Evolutionary conservation across 164 flowering plant genomes (phyloP), one percentile per base, ranked within the genome.

Genomic region (Vitis vinifera): DNA sequence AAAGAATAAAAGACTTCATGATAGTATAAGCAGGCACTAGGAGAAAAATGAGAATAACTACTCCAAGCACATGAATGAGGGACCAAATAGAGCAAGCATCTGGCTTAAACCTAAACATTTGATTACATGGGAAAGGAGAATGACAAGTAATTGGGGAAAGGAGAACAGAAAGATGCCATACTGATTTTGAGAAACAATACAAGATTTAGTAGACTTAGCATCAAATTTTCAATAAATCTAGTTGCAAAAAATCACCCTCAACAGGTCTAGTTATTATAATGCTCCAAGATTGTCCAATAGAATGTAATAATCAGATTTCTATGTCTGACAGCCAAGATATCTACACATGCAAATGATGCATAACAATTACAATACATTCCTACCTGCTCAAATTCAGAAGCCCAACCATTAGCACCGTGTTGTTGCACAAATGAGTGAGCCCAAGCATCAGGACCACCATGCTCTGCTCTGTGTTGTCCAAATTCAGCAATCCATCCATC

Each of bases 301-400:
- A 17, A 63, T 8, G 66, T 10, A 16, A 6, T 2, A 53, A 53
- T 53, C 56, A 53, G 56, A 53, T 14, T 53, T 14, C 7, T 53
- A 1, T 53, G 10, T 13, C 44, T 37, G 44, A 37, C 44, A 37
- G 44, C 44, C 44, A 10, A 47, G 52, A 50, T 63, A n/a, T 12
- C 53, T 1, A 29, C 50, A 23, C 31, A 29, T 30, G 17, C 12
- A 52, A 52, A n/a, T 30, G 37, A 55, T 37, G 31, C n/a, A 49
- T 7, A 31, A 49, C 10, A 53, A 12, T 29, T 6, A 51, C 11
- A 48, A 37, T 9, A 11, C 6, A 31, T 70, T 13, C 82, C 80
- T 71, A 89, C 99, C 85, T 85, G 93, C 77, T 90, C 92, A 86
- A 91, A 95, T 82, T 95, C 96, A 66, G 98, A 88, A 31, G 88